Evolutionary conservation across 257 asterid species (phyloP), one percentile per base, ranked within the genome.

Genomic region (Handroanthus guayacan): DNA sequence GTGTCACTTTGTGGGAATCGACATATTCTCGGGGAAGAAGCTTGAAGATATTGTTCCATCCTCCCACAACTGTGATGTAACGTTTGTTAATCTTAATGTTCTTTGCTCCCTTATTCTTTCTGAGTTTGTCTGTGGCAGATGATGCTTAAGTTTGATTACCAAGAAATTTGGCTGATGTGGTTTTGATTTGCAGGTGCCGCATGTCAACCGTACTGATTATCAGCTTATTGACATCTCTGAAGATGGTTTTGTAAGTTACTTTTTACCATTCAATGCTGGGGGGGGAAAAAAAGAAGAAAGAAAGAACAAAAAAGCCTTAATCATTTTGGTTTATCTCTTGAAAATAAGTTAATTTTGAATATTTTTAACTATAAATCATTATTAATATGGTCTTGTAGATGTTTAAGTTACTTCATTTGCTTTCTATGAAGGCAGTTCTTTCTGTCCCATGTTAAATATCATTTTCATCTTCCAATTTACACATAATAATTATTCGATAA

Each of bases 171-270:
- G 74, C 61, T 60, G 25, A 68, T 81, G 54, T 61, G 54, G 16
- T 44, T 50, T 67, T 44, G 62, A 13, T 18, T 75, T 38, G n/a
- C 86, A 88, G 92, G 89, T 88, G 57, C 93, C 90, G 36, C 93
- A 88, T 79, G 93, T 88, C 37, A 88, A 75, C 47, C 93, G 93
- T 47, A 83, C 89, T 5, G 92, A 88, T 67, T 88, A 88, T 52
- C 92, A 88, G 78, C 84, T 83, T 0, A 91, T 91, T 72, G 96
- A 91, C 83, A 91, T 91, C 74, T 84, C 92, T 50, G 96, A 92
- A 79, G 97, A 92, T 88, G 96, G 96, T 34, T 92, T 92, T 82
- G 97, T 92, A 81, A 87, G 96, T 82, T 48, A 39, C 34, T 60
- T 63, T 66, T 68, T 10, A n/a, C 68, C 10, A 57, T 14, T 57